phyloP scores from a whole-genome alignment of 2,329 filamentous ascomycete genomes.

The Cercospora sojina region DNA sequence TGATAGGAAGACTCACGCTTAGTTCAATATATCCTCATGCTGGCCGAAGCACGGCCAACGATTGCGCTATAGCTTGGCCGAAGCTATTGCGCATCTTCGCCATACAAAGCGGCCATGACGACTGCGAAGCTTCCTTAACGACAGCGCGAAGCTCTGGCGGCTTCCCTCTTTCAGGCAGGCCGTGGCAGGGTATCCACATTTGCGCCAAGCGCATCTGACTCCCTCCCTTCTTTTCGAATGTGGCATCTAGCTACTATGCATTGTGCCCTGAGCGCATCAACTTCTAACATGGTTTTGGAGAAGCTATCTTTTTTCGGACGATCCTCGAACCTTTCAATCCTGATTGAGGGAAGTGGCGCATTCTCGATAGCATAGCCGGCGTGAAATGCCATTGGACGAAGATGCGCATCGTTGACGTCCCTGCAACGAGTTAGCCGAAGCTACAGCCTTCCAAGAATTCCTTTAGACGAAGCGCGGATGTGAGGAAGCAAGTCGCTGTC shows the following conservation, averaged over 20 bases:
- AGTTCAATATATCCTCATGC: slow-evolving; percentile 6
- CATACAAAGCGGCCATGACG: slow-evolving; percentile 21
- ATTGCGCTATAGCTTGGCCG: slow-evolving; percentile 23
- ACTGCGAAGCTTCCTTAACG: slow-evolving; percentile 3
- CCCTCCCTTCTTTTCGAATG: background rate
- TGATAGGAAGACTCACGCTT: slow-evolving; percentile 11
- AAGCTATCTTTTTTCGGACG: background rate
- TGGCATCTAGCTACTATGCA: background rate
- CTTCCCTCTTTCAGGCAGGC: background rate
- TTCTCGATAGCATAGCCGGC: background rate
- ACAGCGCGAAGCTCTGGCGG: slow-evolving; percentile 2
- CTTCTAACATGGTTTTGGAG: background rate
- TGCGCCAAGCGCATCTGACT: background rate
- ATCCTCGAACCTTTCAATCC: no score
- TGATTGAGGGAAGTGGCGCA: background rate
- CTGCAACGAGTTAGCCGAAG: background rate
- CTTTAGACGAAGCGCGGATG: background rate
- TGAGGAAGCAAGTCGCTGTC: background rate
- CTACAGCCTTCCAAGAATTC: background rate
- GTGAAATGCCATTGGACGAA: background rate
- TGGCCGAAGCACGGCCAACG: slow-evolving; percentile 18
- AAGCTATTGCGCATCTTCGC: slow-evolving; percentile 23
- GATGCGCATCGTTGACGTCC: background rate
- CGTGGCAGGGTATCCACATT: background rate
- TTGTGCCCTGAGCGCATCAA: background rate